Conservation (phyloP, 2,329 filamentous ascomycete species). For the Calonectria hongkongensis region DNA sequence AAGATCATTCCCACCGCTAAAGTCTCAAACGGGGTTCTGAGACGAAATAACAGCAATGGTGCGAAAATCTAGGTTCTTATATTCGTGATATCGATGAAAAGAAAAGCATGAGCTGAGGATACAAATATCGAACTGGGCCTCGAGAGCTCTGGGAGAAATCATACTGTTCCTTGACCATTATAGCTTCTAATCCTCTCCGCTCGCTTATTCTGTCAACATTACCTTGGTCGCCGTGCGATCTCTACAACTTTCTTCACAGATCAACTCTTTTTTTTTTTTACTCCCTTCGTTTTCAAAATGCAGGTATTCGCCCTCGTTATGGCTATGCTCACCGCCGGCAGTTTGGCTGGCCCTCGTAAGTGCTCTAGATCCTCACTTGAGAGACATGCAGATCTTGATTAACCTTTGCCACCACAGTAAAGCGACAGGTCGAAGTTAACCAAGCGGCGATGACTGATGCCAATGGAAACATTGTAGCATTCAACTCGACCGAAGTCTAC, state of each 20-base stretch:
- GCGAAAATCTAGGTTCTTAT: background rate
- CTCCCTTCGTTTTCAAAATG: slow-evolving; percentile 65
- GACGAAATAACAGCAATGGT: slow-evolving; percentile 16
- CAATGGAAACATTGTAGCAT: slow-evolving; percentile 67
- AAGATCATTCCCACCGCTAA: slow-evolving; percentile 13
- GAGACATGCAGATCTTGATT: slow-evolving; percentile 24
- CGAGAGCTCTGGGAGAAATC: background rate
- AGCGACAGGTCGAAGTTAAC: slow-evolving; percentile 57
- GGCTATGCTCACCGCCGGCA: slow-evolving; percentile 68
- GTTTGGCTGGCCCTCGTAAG: slow-evolving; percentile 63
- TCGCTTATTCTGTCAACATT: slow-evolving; percentile 1
- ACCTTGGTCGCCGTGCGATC: background rate
- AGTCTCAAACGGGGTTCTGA: slow-evolving; percentile 35
- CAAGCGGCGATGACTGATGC: slow-evolving; percentile 67
- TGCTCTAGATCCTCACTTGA: background rate
- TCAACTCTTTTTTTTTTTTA: slow-evolving; percentile 15
- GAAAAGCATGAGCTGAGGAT: background rate
- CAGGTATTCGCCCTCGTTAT: slow-evolving; percentile 70
- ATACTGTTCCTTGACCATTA: slow-evolving; percentile 7
- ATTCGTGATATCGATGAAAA: too few species aligned
- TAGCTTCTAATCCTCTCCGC: slow-evolving; percentile 37
- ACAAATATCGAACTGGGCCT: slow-evolving; percentile 36
- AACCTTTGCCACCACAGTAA: slow-evolving; percentile 41
- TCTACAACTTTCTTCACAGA: slow-evolving; percentile 25
- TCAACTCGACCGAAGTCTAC: slow-evolving; percentile 66